phyloP scores from a whole-genome alignment of 1,284 basidiomycete species.

The Trichosporon coremiiforme region DNA sequence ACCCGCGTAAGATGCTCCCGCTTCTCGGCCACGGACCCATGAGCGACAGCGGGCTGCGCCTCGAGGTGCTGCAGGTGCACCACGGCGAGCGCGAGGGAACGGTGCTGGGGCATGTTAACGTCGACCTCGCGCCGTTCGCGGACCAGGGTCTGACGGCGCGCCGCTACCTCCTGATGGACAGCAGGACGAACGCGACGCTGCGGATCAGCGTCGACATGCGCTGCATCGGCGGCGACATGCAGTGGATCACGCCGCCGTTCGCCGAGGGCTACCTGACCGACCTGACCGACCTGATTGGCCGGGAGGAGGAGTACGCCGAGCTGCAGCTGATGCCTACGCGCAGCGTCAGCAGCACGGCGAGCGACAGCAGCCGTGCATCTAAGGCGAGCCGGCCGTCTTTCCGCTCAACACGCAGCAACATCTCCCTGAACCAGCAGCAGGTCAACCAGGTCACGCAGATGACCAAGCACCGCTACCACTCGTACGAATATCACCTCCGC shows the following conservation, averaged over 20 bases:
- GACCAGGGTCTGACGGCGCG: conserved; percentile 48
- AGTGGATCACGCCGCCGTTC: conserved; percentile 49
- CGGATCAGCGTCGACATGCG: conserved; percentile 52
- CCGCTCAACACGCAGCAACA: conserved; percentile 19
- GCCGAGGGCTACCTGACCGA: conserved; percentile 48
- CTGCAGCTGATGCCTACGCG: conserved; percentile 35
- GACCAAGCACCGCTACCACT: conserved; percentile 35
- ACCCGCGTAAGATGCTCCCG: conserved; percentile 28
- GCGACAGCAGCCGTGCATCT: background rate
- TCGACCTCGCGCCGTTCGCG: conserved; percentile 56
- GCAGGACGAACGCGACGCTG: conserved; percentile 54
- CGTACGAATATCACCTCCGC: conserved; percentile 43
- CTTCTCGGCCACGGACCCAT: conserved; percentile 46
- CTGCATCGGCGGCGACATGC: conserved; percentile 47
- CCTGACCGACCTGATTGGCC: conserved; percentile 38
- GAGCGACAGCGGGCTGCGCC: conserved; percentile 46
- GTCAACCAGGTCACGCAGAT: conserved; percentile 26
- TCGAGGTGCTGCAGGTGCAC: conserved; percentile 36
- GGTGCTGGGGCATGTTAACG: conserved; percentile 49
- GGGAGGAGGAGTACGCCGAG: conserved; percentile 27
- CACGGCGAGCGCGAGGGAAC: conserved; percentile 18
- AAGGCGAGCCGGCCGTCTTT: background rate
- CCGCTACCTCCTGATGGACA: conserved; percentile 50
- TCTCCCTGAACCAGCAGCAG: conserved; percentile 18
- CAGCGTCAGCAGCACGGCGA: conserved; percentile 3